These are phyloP conservation scores for Ustanciosporium gigantosporum DNA, from an alignment of 1,284 basidiomycete species.

Conservation along the genomic window DNA sequence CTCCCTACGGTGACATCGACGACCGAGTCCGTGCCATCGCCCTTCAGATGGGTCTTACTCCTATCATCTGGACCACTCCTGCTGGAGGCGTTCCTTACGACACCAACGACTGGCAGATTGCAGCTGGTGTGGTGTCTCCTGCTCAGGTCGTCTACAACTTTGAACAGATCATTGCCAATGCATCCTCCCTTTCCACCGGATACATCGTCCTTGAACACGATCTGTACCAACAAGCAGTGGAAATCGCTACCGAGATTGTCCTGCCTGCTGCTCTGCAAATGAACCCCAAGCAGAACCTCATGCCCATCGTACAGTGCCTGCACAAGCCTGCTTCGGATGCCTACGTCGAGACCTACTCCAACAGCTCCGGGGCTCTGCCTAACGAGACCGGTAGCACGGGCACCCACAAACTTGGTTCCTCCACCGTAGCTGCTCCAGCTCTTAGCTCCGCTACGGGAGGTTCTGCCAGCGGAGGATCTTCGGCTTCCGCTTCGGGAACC, in stretches of 20 bases:
- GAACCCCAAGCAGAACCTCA: slow-evolving; percentile 68
- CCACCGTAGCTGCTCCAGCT: slow-evolving; percentile 15
- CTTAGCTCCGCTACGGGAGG: slow-evolving; percentile 3
- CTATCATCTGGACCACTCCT: slow-evolving; percentile 58
- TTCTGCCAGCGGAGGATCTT: slow-evolving; percentile 5
- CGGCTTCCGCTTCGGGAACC: background rate
- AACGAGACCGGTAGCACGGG: slow-evolving; percentile 29
- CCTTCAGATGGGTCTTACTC: slow-evolving; percentile 53
- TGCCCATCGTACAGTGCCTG: slow-evolving; percentile 62
- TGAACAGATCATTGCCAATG: slow-evolving; percentile 46
- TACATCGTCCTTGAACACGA: slow-evolving; percentile 76
- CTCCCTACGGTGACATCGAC: slow-evolving; percentile 60
- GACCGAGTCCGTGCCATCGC: slow-evolving; percentile 59
- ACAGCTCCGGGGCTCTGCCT: slow-evolving; percentile 37
- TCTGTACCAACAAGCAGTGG: slow-evolving; percentile 57
- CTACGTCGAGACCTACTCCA: slow-evolving; percentile 51
- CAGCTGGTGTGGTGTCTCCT: slow-evolving; percentile 47
- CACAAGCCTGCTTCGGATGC: slow-evolving; percentile 42
- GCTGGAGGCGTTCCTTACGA: slow-evolving; percentile 42
- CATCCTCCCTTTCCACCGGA: slow-evolving; percentile 69
- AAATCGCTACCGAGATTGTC: slow-evolving; percentile 52
- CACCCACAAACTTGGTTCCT: slow-evolving; percentile 21
- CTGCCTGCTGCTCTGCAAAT: slow-evolving; percentile 48
- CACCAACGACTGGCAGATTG: slow-evolving; percentile 56
- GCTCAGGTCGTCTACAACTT: slow-evolving; percentile 44